Conservation (phyloP, 78 protist species). For the Creolimax fragrantissima region DNA sequence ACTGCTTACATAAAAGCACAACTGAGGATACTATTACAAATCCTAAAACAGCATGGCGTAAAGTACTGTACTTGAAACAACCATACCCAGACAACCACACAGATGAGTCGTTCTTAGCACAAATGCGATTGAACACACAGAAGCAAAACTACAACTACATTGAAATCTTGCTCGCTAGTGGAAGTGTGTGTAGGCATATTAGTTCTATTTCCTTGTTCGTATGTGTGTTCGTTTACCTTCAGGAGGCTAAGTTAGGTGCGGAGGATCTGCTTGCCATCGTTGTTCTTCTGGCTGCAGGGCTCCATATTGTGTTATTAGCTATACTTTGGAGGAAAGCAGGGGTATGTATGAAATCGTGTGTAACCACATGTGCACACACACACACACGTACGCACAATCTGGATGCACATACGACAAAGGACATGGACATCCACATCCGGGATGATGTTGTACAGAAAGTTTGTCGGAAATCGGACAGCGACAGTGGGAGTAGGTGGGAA, state of each 20-base stretch:
- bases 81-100: neutral
- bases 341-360: too few relatives aligned
- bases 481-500: too few relatives aligned
- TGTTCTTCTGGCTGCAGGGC: neutral
- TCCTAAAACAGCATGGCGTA: neutral
- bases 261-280: neutral
- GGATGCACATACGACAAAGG: neutral
- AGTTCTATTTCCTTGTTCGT: neutral
- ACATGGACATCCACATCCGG: neutral
- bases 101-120: neutral
- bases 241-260: neutral
- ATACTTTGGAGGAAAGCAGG: neutral
- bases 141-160: neutral
- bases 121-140: neutral
- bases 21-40: too few relatives aligned
- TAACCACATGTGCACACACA: too few relatives aligned
- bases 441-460: neutral
- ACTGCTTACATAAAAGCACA: too few relatives aligned
- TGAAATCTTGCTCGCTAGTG: neutral
- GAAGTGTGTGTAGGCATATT: neutral
- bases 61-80: neutral
- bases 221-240: neutral
- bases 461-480: neutral
- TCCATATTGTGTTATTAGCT: neutral
- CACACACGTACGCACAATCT: neutral